Conservation (phyloP, 768 basidiomycete genomes). For the Tulasnella sp. region DNA sequence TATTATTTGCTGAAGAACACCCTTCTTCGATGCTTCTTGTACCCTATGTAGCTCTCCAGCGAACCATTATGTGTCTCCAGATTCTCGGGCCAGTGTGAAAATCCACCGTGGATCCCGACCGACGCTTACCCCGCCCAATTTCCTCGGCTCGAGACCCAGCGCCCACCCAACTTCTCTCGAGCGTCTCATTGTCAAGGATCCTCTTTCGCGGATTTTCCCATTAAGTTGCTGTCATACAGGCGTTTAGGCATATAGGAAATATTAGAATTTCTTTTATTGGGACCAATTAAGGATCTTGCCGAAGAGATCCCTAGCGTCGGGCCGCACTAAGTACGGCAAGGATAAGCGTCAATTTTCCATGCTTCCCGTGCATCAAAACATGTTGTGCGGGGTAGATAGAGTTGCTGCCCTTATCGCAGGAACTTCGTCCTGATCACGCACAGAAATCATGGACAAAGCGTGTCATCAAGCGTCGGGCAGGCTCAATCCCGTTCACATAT, state of each 20-base stretch:
- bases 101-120: slow-evolving; percentile 5
- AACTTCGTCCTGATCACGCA: slow-evolving; percentile 5
- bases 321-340: slow-evolving; percentile 2
- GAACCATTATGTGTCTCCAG: background rate
- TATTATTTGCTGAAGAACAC: slow-evolving; percentile 42
- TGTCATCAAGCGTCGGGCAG: background rate
- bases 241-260: background rate
- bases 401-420: background rate
- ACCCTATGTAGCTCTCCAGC: background rate
- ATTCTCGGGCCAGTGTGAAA: background rate
- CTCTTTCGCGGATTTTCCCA: background rate
- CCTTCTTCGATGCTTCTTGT: slow-evolving; percentile 1
- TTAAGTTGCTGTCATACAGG: background rate
- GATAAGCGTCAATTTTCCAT: background rate
- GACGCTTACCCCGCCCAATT: background rate
- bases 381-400: background rate
- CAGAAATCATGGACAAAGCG: background rate
- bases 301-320: background rate
- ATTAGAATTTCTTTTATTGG: background rate
- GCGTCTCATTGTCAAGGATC: background rate
- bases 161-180: background rate
- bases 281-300: slow-evolving; percentile 5
- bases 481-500: background rate
- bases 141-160: background rate
- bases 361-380: slow-evolving; percentile 1